These are phyloP conservation scores for Fusarium kyushuense DNA, from an alignment of 2,329 filamentous ascomycete genomes.

Conservation along the genomic window DNA sequence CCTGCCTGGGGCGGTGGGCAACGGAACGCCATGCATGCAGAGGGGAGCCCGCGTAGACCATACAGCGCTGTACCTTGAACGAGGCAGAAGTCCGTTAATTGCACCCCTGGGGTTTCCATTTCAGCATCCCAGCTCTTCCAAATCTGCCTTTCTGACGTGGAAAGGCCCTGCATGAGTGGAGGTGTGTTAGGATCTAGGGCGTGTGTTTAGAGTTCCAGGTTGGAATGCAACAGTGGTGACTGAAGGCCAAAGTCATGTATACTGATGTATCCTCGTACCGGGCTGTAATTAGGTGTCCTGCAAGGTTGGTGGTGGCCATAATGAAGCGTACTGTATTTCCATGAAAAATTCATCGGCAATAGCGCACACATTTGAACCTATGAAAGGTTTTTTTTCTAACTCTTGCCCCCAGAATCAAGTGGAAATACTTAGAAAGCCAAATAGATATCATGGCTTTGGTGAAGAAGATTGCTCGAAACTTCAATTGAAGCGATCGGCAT, in stretches of 20 bases:
- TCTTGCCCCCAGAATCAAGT: slow-evolving; percentile 34
- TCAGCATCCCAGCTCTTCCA: slow-evolving; percentile 5
- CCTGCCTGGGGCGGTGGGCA: slow-evolving; percentile 35
- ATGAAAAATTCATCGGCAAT: neutral
- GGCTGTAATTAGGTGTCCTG: slow-evolving; percentile 7
- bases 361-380: neutral
- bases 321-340: neutral
- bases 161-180: slow-evolving; percentile 1
- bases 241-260: slow-evolving; percentile 6
- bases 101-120: neutral
- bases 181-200: neutral
- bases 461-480: neutral
- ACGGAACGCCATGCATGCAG: slow-evolving; percentile 15
- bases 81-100: slow-evolving; percentile 1
- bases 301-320: neutral
- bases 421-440: neutral
- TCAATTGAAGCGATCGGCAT: slow-evolving; percentile 19
- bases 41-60: slow-evolving; percentile 11
- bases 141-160: slow-evolving; percentile 8
- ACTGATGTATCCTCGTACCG: slow-evolving; percentile 1
- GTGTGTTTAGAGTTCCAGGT: neutral
- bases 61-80: slow-evolving; percentile 1
- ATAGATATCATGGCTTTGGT: neutral
- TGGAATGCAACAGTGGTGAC: slow-evolving; percentile 15
- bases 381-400: neutral